Evolutionary conservation across 1,284 basidiomycete genomes (phyloP).

Genomic region (Ceratobasidium sp.): DNA sequence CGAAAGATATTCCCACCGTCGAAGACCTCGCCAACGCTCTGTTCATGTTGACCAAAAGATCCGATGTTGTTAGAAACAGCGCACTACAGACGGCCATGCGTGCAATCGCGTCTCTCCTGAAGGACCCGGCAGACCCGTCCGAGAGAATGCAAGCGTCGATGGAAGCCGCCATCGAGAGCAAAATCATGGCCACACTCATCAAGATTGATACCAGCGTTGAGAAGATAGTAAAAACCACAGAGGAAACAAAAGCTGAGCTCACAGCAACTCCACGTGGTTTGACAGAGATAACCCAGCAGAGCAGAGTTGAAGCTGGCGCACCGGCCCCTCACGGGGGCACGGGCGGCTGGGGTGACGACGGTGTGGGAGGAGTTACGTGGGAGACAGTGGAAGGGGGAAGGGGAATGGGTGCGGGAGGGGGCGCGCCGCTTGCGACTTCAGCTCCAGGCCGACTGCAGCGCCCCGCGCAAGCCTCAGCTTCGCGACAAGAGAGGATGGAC

Average conservation of each 20-base stretch:
- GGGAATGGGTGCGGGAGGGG: neutral
- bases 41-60: neutral
- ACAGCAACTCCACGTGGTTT: neutral
- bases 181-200: neutral
- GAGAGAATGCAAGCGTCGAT: neutral
- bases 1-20: neutral
- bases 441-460: neutral
- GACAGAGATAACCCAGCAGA: neutral
- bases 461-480: neutral
- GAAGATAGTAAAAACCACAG: neutral
- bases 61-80: neutral
- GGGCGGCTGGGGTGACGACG: neutral
- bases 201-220: neutral
- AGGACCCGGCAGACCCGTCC: neutral
- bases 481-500: constrained; percentile 4
- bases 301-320: too few species aligned
- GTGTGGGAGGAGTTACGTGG: neutral
- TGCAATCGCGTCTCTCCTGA: neutral
- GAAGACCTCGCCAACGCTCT: constrained; percentile 13
- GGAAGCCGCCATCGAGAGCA: neutral
- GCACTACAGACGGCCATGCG: neutral
- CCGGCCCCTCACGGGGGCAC: too few species aligned
- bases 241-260: neutral
- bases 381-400: neutral
- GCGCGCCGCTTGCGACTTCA: neutral